Base-by-base conservation (phyloP, 257 asterid genomes). In the Lithospermum erythrorhizon region DNA sequence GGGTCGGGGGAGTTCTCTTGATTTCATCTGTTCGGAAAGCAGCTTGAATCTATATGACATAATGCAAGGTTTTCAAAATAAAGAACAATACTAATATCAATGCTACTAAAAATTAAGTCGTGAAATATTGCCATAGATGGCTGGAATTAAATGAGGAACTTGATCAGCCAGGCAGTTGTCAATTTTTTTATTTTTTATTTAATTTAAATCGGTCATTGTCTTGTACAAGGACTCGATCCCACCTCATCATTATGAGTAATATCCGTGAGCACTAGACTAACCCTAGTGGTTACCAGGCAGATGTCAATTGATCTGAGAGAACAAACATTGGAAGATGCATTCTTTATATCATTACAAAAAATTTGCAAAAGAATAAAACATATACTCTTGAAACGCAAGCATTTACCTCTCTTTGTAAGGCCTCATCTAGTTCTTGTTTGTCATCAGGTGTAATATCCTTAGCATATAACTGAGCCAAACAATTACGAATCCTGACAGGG, bases 21-120 rank as follows among this genome's bases (percentile, higher is more conserved):
- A 78, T 78, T 63, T 78, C 83, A 69, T 78, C 83, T 6, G 83
- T 78, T 22, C 83, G 78, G 66, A 78, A 78, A 63, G 83, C 83
- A 69, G 83, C 81, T 78, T 75, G 83, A 72, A 78, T 75, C 81
- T 75, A 63, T 21, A 53, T 14, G 49, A 15, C 22, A 14, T 16
- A 57, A 61, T 17, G 32, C 32, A 27, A 27, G 32, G 32, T 27
- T 27, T 27, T 27, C 32, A 27, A 27, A 27, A 27, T 5, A 27
- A 27, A 27, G 32, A 27, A 27, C 32, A 27, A 27, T 27, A 27
- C 4, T 2, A 27, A 27, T 27, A 27, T 27, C 6, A 27, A 27
- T 27, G 32, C 32, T 27, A 27, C 35, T 19, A 60, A 47, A 24
- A 30, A 61, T 52, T 32, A 45, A n/a, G 57, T 15, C 16, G n/a